phyloP scores from a whole-genome alignment of 2,329 filamentous ascomycete species.

The Periconia macrospinosa region DNA sequence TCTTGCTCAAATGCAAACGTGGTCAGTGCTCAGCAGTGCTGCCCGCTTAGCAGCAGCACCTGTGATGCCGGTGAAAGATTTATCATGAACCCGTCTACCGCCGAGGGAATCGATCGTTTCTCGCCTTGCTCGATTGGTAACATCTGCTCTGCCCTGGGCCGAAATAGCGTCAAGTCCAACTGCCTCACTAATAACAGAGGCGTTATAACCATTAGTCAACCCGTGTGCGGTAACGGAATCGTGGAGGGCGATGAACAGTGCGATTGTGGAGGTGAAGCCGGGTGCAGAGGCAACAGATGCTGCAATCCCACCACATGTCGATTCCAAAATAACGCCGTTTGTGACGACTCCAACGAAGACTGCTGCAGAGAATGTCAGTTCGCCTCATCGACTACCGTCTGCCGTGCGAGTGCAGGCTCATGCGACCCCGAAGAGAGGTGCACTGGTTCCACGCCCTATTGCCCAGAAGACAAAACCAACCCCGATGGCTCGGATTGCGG shows the following conservation, averaged over 20 bases:
- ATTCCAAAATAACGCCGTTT: conserved; percentile 74
- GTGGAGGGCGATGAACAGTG: conserved; percentile 94
- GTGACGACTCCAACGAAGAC: conserved; percentile 82
- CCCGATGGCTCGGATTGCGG: conserved; percentile 75
- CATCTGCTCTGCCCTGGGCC: conserved; percentile 82
- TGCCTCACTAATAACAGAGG: conserved; percentile 87
- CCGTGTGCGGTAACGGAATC: conserved; percentile 94
- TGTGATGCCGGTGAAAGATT: conserved; percentile 80
- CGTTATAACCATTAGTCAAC: conserved; percentile 77
- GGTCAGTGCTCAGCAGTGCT: conserved; percentile 71
- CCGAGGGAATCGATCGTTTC: conserved; percentile 72
- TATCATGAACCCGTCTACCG: conserved; percentile 96
- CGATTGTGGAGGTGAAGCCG: conserved; percentile 79
- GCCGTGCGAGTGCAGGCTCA: conserved; percentile 73
- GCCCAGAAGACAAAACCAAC: conserved; percentile 71
- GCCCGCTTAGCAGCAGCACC: conserved; percentile 66
- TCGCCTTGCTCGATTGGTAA: conserved; percentile 90
- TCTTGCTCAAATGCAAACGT: conserved; percentile 67
- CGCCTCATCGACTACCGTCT: conserved; percentile 69
- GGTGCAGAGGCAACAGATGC: conserved; percentile 76
- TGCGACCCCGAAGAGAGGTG: conserved; percentile 90
- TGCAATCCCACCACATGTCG: conserved; percentile 86
- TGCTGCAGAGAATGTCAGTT: conserved; percentile 77
- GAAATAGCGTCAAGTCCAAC: conserved; percentile 71
- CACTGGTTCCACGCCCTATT: conserved; percentile 69